phyloP scores from a whole-genome alignment of 768 basidiomycete genomes.

The Pleurotus pulmonarius region DNA sequence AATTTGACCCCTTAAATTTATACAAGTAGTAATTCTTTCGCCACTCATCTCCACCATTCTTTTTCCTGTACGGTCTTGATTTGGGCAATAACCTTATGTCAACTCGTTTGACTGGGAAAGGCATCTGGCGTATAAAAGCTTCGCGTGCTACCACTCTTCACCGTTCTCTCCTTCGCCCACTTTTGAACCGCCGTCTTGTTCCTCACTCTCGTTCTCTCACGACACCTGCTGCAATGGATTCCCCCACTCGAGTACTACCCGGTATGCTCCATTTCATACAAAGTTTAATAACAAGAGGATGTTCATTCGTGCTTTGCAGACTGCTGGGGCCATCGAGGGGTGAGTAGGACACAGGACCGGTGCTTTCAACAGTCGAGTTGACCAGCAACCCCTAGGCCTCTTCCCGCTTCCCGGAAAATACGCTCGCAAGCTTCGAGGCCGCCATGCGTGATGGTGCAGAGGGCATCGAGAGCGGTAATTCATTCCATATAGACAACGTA shows the following conservation, averaged over 20 bases:
- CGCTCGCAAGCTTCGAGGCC: conserved; percentile 89
- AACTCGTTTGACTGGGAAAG: not conserved
- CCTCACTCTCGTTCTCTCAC: not conserved
- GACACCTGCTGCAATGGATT: not conserved
- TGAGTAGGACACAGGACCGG: conserved; percentile 18
- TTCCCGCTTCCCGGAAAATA: conserved; percentile 87
- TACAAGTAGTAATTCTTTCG: too few relatives aligned
- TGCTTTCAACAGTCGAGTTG: too few relatives aligned
- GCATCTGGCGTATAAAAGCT: conserved; percentile 1
- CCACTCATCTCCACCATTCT: too few relatives aligned
- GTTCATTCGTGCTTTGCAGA: conserved; percentile 32
- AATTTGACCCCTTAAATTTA: not conserved
- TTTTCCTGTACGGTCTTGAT: not conserved
- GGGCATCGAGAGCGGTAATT: conserved; percentile 95
- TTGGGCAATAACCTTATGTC: conserved; percentile 3
- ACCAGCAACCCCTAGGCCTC: conserved; percentile 56
- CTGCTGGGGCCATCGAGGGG: conserved; percentile 63
- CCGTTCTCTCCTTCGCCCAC: not conserved
- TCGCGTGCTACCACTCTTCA: not conserved
- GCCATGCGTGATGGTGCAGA: conserved; percentile 95
- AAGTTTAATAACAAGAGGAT: too few relatives aligned
- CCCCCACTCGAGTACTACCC: conserved; percentile 21
- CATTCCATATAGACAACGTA: conserved; percentile 25
- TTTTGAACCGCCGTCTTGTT: not conserved
- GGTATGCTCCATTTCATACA: conserved; percentile 17